Percentiles rank a stretch among this genome's conserved stretches.
phyloP scores from a whole-genome alignment of 2,329 filamentous ascomycete species.

The Talaromyces islandicus region DNA sequence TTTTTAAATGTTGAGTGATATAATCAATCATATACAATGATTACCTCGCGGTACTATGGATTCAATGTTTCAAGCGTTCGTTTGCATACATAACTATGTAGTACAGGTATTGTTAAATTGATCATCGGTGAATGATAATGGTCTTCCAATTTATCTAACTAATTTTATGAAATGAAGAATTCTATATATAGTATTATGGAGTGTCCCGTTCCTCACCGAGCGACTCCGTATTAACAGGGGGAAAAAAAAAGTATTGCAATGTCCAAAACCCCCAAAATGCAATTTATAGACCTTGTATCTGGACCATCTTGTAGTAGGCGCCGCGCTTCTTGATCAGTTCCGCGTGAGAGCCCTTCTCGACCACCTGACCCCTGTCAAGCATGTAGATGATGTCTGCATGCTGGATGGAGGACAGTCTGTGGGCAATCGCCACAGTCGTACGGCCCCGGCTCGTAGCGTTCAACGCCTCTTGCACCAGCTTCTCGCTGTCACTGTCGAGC shows the following conservation, averaged over 20 bases:
- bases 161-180: too few species aligned
- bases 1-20: not conserved
- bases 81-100: too few species aligned
- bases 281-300: not conserved
- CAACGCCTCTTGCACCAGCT: slow-evolving; percentile 76
- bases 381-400: not conserved
- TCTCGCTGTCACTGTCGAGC: slow-evolving; percentile 79
- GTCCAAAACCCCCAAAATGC: too few species aligned
- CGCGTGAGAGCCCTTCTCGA: not conserved
- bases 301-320: not conserved
- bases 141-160: too few species aligned
- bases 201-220: too few species aligned
- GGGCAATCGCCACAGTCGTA: slow-evolving; percentile 84
- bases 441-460: slow-evolving; percentile 72
- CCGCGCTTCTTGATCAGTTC: not conserved
- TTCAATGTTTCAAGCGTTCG: too few species aligned
- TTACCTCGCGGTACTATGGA: not conserved
- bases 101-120: too few species aligned
- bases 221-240: too few species aligned
- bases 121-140: too few species aligned
- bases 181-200: too few species aligned
- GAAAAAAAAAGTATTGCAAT: too few species aligned
- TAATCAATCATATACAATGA: not conserved
- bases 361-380: not conserved
- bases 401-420: slow-evolving; percentile 77